Evolutionary conservation across 1,284 basidiomycete species (phyloP).

Genomic region (Puccinia polysora): DNA sequence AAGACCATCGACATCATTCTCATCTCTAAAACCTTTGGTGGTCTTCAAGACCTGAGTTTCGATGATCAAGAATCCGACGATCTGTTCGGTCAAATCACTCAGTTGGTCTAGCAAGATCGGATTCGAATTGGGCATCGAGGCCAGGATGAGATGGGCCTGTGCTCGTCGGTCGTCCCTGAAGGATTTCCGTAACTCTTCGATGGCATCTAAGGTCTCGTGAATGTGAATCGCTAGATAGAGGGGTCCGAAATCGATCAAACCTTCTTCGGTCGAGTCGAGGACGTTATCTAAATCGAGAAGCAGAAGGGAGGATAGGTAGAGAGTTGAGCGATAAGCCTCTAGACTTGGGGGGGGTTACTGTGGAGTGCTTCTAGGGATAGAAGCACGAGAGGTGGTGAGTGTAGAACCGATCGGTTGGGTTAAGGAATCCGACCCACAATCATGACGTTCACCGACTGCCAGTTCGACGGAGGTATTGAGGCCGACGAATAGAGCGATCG

Average conservation of each 20-base stretch:
- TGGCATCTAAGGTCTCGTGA: constrained; percentile 80
- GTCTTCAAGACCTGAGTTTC: constrained; percentile 88
- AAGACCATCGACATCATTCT: constrained; percentile 86
- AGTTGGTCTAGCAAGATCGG: constrained; percentile 56
- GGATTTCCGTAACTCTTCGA: constrained; percentile 80
- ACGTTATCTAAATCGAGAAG: constrained; percentile 86
- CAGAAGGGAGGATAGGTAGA: no score
- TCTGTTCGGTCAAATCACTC: constrained; percentile 72
- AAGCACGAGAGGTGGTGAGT: no score
- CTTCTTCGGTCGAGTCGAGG: constrained; percentile 73
- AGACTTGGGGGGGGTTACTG: not conserved
- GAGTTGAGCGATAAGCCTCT: no score
- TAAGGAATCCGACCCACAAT: constrained; percentile 63
- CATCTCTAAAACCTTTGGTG: constrained; percentile 65
- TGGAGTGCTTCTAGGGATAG: not conserved
- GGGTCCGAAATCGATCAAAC: constrained; percentile 87
- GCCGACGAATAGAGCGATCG: constrained; percentile 62
- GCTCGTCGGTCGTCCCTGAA: constrained; percentile 95
- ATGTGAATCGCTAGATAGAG: constrained; percentile 97
- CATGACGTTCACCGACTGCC: constrained; percentile 86
- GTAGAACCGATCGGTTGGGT: no score
- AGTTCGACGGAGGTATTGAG: constrained; percentile 92
- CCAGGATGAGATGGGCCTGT: constrained; percentile 92
- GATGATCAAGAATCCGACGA: constrained; percentile 98
- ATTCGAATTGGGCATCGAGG: constrained; percentile 57